Base-by-base conservation (phyloP, 768 basidiomycete species). In the Mrakia gelida region DNA sequence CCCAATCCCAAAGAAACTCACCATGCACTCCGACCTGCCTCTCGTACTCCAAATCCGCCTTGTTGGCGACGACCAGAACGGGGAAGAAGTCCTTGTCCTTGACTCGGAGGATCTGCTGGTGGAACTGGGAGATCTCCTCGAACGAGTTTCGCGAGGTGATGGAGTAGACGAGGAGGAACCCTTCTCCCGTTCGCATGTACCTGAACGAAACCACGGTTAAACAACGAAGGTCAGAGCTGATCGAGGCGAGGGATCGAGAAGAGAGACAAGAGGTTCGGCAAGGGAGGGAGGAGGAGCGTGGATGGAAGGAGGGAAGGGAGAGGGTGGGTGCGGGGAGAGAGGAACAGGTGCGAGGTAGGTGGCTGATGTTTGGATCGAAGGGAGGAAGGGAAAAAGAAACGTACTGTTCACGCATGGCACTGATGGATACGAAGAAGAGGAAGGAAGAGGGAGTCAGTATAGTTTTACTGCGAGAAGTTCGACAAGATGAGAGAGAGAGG, bases 61-160 rank as follows among this genome's bases (percentile, higher is more conserved):
- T 98, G 88, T 98, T 98, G n/a, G 94, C 96, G 13, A 97, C 94
- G 71, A 87, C 83, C 49, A 88, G 84, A 43, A 86, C 84, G 26
- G 96, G 96, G 88, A 98, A 94, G 9, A 90, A 89, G 83, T 97
- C 95, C 83, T 92, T 92, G 85, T 98, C 96, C 86, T 98, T 98
- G 78, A 98, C 96, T 75, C 96, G 71, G 52, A 95, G 88, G 80
- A 98, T 97, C 83, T 98, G 95, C 83, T 95, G 93, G 83, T 95
- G 92, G 89, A 98, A 97, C 9, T 91, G 92, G 84, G 89, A 92
- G 82, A 98, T 95, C 88, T 98, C 94, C 85, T 98, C 94, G 83
- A 98, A 98, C 67, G 95, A 96, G 84, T 93, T 92, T 81, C 95
- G 91, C 43, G 94, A 95, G n/a, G 96, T 97, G 86, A 97, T 98